phyloP scores from a whole-genome alignment of 2,329 filamentous ascomycete genomes.

The Aspergillus pseudotamarii region DNA sequence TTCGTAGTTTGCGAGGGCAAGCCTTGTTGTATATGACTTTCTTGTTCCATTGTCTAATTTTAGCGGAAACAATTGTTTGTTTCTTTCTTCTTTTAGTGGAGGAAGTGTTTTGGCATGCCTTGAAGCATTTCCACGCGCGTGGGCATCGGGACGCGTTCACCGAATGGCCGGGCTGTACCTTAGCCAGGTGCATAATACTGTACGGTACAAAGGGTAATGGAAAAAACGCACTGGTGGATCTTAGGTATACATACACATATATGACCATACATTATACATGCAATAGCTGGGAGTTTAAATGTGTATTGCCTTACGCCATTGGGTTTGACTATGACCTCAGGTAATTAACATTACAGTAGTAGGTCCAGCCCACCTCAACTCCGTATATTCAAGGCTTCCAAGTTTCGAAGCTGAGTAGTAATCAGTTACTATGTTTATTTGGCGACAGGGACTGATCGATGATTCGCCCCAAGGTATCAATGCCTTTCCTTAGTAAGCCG shows the following conservation, averaged over 20 bases:
- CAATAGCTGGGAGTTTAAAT: no score
- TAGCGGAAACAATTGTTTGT: not conserved
- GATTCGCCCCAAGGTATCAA: not conserved
- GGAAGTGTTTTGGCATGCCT: not conserved
- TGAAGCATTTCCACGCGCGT: not conserved
- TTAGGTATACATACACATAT: no score
- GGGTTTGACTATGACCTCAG: no score
- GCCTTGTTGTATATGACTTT: conserved; percentile 8
- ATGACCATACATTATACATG: no score
- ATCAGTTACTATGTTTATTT: not conserved
- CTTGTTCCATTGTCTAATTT: not conserved
- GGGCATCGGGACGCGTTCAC: not conserved
- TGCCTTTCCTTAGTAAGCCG: not conserved
- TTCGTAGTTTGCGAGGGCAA: conserved; percentile 56
- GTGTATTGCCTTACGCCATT: no score
- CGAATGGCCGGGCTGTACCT: not conserved
- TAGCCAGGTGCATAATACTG: not conserved
- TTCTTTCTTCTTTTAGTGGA: not conserved
- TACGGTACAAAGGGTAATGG: not conserved
- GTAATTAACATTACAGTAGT: no score
- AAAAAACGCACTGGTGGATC: not conserved
- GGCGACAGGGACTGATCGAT: not conserved
- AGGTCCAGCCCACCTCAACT: no score
- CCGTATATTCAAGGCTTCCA: no score
- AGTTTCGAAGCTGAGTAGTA: no score